A percentile compares a stretch with the other conserved stretches of the same genome.
These are phyloP conservation scores for Sextonia rubra DNA, from an alignment of 164 flowering plant genomes.

Conservation along the genomic window DNA sequence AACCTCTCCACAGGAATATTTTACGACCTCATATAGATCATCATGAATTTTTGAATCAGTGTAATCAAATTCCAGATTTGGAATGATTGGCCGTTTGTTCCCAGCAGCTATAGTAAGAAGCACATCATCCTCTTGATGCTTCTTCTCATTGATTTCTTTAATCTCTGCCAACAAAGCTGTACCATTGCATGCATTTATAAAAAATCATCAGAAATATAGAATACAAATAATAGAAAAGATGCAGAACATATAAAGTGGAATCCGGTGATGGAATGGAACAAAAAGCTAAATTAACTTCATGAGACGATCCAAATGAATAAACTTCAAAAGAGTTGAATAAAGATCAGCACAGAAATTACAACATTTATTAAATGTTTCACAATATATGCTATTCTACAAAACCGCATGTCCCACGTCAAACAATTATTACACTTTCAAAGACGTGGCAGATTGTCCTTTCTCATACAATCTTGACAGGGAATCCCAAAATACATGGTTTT, in stretches of 20 bases:
- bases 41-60: conserved; percentile 75
- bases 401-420: no score
- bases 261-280: not conserved
- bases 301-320: not conserved
- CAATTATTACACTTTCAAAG: no score
- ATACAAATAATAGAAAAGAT: not conserved
- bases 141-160: conserved; percentile 81
- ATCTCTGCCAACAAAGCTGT: conserved; percentile 82
- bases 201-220: conserved; percentile 2
- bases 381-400: no score
- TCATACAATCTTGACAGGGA: no score
- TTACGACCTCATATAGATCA: conserved; percentile 73
- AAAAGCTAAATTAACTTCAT: not conserved
- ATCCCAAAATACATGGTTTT: no score
- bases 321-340: not conserved
- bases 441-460: no score
- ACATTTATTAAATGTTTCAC: no score
- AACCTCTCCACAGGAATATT: conserved; percentile 74
- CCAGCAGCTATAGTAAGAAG: conserved; percentile 80
- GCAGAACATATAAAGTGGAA: not conserved
- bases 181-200: conserved; percentile 1
- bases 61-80: conserved; percentile 64
- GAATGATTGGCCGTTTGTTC: conserved; percentile 51
- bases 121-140: conserved; percentile 68
- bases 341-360: no score